Conservation (phyloP, 106 monocot species). For the Dendrobium officinale region DNA sequence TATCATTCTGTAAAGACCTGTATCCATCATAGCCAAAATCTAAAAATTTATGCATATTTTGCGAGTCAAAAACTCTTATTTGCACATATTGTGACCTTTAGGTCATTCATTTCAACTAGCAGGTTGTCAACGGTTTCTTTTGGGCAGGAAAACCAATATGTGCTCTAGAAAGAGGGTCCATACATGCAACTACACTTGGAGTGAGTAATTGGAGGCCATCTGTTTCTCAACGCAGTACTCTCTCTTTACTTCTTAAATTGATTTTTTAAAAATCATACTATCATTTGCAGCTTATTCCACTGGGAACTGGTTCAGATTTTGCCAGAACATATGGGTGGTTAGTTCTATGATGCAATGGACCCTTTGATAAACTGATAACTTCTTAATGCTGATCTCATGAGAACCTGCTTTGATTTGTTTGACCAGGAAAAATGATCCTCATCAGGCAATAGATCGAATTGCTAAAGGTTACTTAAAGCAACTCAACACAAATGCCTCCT, state of each 20-base stretch:
- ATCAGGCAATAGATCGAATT: conserved; percentile 79
- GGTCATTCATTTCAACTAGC: conserved; percentile 13
- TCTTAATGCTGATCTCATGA: conserved; percentile 11
- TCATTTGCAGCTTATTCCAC: conserved; percentile 81
- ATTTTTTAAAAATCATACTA: conserved; percentile 7
- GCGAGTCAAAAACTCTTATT: background rate
- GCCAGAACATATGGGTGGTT: conserved; percentile 95
- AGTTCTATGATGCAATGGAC: conserved; percentile 5
- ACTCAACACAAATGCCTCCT: background rate
- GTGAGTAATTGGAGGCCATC: conserved; percentile 40
- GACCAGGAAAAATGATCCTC: conserved; percentile 82
- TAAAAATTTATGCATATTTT: background rate
- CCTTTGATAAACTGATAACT: background rate
- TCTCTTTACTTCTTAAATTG: background rate
- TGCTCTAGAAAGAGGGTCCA: conserved; percentile 19
- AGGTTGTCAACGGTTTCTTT: conserved; percentile 98
- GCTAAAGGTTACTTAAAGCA: conserved; percentile 52
- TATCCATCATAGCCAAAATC: background rate
- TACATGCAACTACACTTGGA: conserved; percentile 71
- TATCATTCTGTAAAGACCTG: background rate
- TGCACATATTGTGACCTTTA: conserved; percentile 4
- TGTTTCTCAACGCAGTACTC: background rate
- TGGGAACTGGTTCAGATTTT: conserved; percentile 99
- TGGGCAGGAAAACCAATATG: conserved; percentile 48
- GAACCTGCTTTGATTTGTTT: conserved; percentile 14